Conservation (phyloP, 139 green algal genomes). For the Auxenochlorella pyrenoidosa region DNA sequence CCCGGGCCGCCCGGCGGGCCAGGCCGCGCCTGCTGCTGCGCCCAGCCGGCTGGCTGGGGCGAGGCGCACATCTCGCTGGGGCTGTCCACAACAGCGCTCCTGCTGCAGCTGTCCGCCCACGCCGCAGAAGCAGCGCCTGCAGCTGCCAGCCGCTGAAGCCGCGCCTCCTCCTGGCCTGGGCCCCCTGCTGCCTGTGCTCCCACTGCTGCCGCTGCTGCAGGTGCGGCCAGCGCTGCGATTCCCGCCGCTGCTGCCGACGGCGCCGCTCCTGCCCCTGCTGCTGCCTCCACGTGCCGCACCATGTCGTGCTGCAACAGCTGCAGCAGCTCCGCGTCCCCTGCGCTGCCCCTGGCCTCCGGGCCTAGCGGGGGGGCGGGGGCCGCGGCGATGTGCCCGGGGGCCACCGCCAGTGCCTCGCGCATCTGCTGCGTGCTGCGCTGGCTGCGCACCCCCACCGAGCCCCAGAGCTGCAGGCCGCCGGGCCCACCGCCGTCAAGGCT, state of each 20-base stretch:
- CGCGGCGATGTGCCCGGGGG: not conserved
- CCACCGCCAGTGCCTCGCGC: not conserved
- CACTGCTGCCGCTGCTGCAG: too few relatives aligned
- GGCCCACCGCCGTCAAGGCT: not conserved
- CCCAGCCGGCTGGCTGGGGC: not conserved
- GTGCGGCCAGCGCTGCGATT: not conserved
- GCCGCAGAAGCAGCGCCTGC: not conserved
- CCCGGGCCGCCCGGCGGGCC: not conserved
- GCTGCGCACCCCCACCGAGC: constrained; percentile 4
- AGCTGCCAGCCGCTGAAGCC: not conserved
- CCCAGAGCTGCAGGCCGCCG: constrained; percentile 10
- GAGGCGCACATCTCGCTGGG: constrained; percentile 4
- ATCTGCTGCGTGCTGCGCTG: not conserved
- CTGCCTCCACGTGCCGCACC: not conserved
- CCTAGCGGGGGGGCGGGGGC: not conserved
- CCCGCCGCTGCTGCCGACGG: too few relatives aligned
- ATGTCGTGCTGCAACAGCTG: not conserved
- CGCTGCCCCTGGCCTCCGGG: not conserved
- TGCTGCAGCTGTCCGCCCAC: not conserved
- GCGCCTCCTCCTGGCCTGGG: not conserved
- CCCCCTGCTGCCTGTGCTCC: not conserved
- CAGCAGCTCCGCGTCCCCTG: not conserved
- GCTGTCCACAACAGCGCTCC: constrained; percentile 4
- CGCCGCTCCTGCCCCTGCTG: not conserved
- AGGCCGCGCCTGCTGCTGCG: not conserved